Base-by-base conservation (phyloP, 352 stramenopile species). In the Pythium myriotylum region DNA sequence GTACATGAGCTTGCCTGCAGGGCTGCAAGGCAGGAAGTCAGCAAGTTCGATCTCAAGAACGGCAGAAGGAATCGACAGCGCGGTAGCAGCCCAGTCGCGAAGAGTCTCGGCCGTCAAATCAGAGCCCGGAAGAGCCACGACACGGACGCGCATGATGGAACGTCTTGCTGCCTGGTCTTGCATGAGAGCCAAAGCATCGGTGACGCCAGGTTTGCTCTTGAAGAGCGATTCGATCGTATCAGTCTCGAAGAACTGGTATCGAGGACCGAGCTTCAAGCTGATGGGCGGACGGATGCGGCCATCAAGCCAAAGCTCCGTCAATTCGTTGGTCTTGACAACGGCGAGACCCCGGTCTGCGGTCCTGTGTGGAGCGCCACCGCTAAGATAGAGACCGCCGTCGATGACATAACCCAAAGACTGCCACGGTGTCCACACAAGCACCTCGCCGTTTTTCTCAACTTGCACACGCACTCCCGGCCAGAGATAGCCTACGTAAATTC, bases 1-100 rank as follows among this genome's bases (percentile, higher is more conserved):
- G 67, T 94, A 96, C 62, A 94, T 83, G 33, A 94, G 73, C 65
- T 96, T 96, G 19, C 87, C 87, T 20, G 87, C 87, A 20, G 87
- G 79, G 26, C 85, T 96, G 57, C 87, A 96, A 2, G 79, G 79
- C 48, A 96, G 65, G 43, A 76, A 91, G 17, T 76, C 70, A 1
- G 82, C 79, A 19, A 91, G 46, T 19, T 91, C 70, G 40, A 96
- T 61, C 33, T 68, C 37, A n/a, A 89, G 33, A 17, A 62, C 29
- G 29, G 73, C 59, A 3, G 48, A 50, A 17, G 80, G 72, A 14
- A 92, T 69, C 16, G 65, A 53, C 24, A 92, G 54, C 27, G 81
- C 59, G 23, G 63, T 66, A 14, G 69, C 65, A 16, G 27, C 62
- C 48, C 50, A 62, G 16, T 52, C 20, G 24, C 45, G 24, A 9